Base-by-base conservation (phyloP, 345 rosid genomes). In the Salix dunnii region DNA sequence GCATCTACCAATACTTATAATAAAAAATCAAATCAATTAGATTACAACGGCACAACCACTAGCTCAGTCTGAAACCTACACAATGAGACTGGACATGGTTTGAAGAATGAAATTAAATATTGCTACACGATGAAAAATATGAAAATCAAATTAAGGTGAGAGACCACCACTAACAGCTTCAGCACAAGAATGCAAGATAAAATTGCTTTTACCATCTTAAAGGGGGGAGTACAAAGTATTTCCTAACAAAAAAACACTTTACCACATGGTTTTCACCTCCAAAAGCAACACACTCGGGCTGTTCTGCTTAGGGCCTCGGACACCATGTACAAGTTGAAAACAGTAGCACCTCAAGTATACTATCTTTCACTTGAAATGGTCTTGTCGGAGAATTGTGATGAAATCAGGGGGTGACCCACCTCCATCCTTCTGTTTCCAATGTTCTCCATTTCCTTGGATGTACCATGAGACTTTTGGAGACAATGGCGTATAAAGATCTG, bases 381-480 rank as follows among this genome's bases (percentile, higher is more conserved):
- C 94, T 53, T 79, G 90, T 67, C 84, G 87, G 53, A 88, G 80
- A 74, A 86, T 64, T 9, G 88, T 83, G 73, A 88, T 35, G 40
- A 87, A 83, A 71, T 74, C 70, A 2, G 92, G 86, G 5, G 85
- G 69, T 43, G 85, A 61, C 18, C 88, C 92, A 43, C 87, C 91
- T 74, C 82, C 92, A 63, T 87, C 92, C 84, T 85, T 90, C 78
- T 84, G 88, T 81, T 85, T 90, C 90, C 91, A 82, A 7, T 58
- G 75, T 53, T 89, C 92, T 33, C 89, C 89, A 62, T 85, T 87
- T 68, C 94, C 90, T 84, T 90, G 91, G 73, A 88, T 85, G 80
- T 82, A 90, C 90, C 91, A 90, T 2, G 94, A 87, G 7, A 90
- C 92, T 80, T 76, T 90, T 3, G 92, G 94, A 42, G 94, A 90